Conservation (phyloP, 495 filamentous ascomycete species). For the Ascodesmis nigricans region DNA sequence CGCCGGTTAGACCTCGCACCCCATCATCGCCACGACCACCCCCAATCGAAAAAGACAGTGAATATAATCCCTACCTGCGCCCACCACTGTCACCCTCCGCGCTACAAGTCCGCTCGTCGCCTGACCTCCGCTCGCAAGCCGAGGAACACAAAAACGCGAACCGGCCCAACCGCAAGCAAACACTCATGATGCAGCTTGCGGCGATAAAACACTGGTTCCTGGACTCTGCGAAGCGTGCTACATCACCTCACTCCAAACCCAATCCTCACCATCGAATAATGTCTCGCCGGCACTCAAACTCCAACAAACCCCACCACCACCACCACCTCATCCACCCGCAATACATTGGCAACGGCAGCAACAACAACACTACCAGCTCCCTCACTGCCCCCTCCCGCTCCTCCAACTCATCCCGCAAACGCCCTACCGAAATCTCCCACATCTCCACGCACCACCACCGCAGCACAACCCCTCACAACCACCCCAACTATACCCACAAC, state of each 20-base stretch:
- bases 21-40: constrained; percentile 20
- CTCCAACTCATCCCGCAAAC: too few species aligned
- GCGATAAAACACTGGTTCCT: constrained; percentile 78
- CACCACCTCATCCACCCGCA: too few species aligned
- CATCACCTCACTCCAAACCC: constrained; percentile 37
- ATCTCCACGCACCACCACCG: constrained; percentile 26
- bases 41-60: constrained; percentile 19
- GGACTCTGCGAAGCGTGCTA: constrained; percentile 51
- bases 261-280: constrained; percentile 26
- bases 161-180: constrained; percentile 41
- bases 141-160: constrained; percentile 58
- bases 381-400: too few species aligned
- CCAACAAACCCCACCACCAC: constrained; percentile 12
- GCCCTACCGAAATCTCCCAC: too few species aligned
- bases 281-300: not conserved
- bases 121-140: constrained; percentile 13
- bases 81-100: constrained; percentile 20
- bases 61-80: constrained; percentile 22
- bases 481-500: constrained; percentile 46
- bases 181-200: constrained; percentile 55
- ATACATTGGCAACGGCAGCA: constrained; percentile 25
- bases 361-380: constrained; percentile 29
- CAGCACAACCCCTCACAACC: constrained; percentile 21
- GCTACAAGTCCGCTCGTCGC: constrained; percentile 21
- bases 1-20: too few species aligned